phyloP scores from a whole-genome alignment of 768 basidiomycete species.

The Fomitopsis serialis region DNA sequence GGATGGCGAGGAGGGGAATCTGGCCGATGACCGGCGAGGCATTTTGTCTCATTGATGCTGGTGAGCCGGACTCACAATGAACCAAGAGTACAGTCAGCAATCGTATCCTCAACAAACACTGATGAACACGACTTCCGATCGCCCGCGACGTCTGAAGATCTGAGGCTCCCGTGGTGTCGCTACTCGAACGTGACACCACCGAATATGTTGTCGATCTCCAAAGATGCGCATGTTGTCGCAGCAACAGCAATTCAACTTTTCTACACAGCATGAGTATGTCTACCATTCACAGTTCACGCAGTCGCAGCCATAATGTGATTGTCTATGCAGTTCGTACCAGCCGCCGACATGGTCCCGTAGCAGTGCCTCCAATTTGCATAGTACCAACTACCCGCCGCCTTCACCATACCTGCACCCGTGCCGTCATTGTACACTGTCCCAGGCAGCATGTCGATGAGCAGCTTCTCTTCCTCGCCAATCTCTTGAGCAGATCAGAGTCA shows the following conservation, averaged over 20 bases:
- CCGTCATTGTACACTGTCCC: not conserved
- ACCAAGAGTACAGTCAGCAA: too few species aligned
- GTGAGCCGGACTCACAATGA: too few species aligned
- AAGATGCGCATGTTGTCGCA: slow-evolving; percentile 5
- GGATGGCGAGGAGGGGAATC: too few species aligned
- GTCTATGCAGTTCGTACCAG: too few species aligned
- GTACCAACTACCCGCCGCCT: slow-evolving; percentile 11
- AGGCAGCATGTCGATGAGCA: slow-evolving; percentile 10
- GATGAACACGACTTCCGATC: not conserved
- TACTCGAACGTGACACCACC: slow-evolving; percentile 1
- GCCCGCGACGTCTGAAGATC: slow-evolving; percentile 12
- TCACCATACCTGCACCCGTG: not conserved
- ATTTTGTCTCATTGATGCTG: too few species aligned
- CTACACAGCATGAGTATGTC: not conserved
- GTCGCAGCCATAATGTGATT: not conserved
- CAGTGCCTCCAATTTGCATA: slow-evolving; percentile 11
- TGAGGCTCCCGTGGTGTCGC: slow-evolving; percentile 3
- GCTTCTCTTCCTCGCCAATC: slow-evolving; percentile 10
- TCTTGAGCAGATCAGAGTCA: slow-evolving; percentile 12
- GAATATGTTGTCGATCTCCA: slow-evolving; percentile 2
- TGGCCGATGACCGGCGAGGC: too few species aligned
- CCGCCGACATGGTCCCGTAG: not conserved
- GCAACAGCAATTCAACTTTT: not conserved
- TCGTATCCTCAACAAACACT: slow-evolving; percentile 2
- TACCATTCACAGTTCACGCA: too few species aligned